A percentile compares a stretch with the other conserved stretches of the same genome.
Conservation (phyloP, 371 early-diverging fungal genomes). For the Parasitella parasitica region DNA sequence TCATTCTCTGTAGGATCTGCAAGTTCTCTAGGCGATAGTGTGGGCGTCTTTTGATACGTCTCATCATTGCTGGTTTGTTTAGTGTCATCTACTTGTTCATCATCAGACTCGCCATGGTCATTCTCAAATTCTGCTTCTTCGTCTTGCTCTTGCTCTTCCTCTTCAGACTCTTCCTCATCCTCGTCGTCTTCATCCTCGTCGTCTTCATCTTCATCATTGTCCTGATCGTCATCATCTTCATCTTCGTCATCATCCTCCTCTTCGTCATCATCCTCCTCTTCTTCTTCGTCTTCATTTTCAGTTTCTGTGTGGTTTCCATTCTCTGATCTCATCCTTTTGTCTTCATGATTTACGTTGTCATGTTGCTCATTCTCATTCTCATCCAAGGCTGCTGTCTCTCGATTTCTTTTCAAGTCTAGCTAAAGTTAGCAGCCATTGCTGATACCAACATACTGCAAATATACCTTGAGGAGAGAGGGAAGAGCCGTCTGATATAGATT, state of each 20-base stretch:
- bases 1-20: not conserved
- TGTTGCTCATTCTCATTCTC: not conserved
- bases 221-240: slow-evolving; percentile 14
- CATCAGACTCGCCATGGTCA: not conserved
- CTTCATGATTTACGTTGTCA: not conserved
- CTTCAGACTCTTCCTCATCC: slow-evolving; percentile 9
- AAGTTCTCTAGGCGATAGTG: no score
- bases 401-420: slow-evolving; percentile 11
- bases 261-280: not conserved
- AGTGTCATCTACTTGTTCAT: slow-evolving; percentile 1
- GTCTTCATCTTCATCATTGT: slow-evolving; percentile 13
- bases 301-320: not conserved
- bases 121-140: slow-evolving; percentile 3
- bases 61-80: not conserved
- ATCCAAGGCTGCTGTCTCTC: not conserved
- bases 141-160: slow-evolving; percentile 3
- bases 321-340: not conserved
- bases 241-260: not conserved
- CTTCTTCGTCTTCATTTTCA: not conserved
- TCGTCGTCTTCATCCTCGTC: slow-evolving; percentile 10
- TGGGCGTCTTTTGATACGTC: not conserved
- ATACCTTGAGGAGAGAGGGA: slow-evolving; percentile 11
- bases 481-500: slow-evolving; percentile 12
- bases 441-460: not conserved
- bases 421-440: not conserved